phyloP scores from a whole-genome alignment of 1,284 basidiomycete species.

The Cutaneotrichosporon cavernicola region DNA sequence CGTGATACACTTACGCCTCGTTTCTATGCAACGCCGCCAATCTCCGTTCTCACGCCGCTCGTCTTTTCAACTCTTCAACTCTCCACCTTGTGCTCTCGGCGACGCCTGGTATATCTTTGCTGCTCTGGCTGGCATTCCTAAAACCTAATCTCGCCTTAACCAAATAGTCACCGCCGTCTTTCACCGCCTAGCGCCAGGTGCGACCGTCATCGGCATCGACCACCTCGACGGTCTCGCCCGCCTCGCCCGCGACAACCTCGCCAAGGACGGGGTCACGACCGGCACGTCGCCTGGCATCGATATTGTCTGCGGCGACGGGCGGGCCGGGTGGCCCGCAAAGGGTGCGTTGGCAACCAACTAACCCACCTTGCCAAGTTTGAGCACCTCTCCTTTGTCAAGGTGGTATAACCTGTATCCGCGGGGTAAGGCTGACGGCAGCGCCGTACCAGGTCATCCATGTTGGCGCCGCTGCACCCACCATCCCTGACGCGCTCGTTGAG shows the following conservation, averaged over 20 bases:
- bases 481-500: constrained; percentile 73
- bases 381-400: constrained; percentile 1
- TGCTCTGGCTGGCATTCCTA: not conserved
- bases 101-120: not conserved
- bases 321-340: constrained; percentile 59
- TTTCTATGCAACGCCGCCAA: not conserved
- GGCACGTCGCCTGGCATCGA: constrained; percentile 17
- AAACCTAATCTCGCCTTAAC: not conserved
- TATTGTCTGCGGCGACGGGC: constrained; percentile 75
- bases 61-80: not conserved
- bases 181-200: constrained; percentile 62
- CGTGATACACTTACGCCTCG: not conserved
- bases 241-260: constrained; percentile 68
- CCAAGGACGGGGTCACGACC: constrained; percentile 60
- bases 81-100: not conserved
- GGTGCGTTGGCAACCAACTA: not conserved
- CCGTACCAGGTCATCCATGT: constrained; percentile 92
- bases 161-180: constrained; percentile 62
- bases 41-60: not conserved
- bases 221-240: constrained; percentile 78
- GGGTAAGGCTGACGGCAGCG: constrained; percentile 51
- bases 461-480: constrained; percentile 78
- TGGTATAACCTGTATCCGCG: not conserved
- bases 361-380: constrained; percentile 13
- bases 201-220: constrained; percentile 84